phyloP scores from a whole-genome alignment of 1,284 basidiomycete species.

The Cryptococcus maquisensis region DNA sequence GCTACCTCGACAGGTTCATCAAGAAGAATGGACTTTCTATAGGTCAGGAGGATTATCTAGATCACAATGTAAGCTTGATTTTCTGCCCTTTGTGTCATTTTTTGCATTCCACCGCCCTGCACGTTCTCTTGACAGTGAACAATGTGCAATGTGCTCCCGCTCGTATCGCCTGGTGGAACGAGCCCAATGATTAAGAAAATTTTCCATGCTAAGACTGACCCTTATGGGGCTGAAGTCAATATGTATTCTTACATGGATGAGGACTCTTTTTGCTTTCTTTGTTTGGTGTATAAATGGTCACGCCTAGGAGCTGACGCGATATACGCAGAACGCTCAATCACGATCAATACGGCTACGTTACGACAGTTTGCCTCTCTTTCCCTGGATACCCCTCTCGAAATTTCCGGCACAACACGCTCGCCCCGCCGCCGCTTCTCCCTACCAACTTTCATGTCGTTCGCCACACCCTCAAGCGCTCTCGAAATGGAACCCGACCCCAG shows the following conservation, averaged over 20 bases:
- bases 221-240: constrained; percentile 36
- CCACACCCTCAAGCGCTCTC: not conserved
- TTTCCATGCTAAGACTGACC: constrained; percentile 49
- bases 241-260: constrained; percentile 46
- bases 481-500: constrained; percentile 7
- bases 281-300: not conserved
- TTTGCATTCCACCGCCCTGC: no score
- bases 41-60: not conserved
- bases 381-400: not conserved
- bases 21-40: not conserved
- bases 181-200: constrained; percentile 41
- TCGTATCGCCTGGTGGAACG: not conserved
- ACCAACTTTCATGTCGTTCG: not conserved
- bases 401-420: constrained; percentile 1
- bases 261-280: constrained; percentile 17
- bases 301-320: not conserved
- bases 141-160: not conserved
- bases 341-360: not conserved
- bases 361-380: not conserved
- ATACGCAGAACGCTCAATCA: not conserved
- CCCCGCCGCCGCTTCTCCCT: constrained; percentile 2
- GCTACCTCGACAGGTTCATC: not conserved
- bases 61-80: not conserved
- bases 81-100: not conserved
- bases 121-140: no score